phyloP scores from a whole-genome alignment of 192 early-diverging fungal genomes.

The Lunasporangiospora selenospora region DNA sequence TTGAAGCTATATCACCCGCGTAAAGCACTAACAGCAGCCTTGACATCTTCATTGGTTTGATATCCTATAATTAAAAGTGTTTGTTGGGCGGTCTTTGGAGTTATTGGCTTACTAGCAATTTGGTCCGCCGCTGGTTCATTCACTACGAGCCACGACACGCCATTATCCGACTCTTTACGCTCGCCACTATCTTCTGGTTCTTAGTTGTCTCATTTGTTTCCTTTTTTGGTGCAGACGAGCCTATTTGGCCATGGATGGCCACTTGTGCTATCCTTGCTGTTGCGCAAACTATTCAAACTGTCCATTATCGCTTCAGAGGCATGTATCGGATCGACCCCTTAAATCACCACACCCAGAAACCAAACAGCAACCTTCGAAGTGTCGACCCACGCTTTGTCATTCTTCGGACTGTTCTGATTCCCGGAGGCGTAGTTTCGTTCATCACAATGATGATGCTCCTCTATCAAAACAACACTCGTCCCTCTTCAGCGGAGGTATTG shows the following conservation, averaged over 20 bases:
- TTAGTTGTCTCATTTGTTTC: conserved; percentile 55
- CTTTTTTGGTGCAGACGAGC: conserved; percentile 60
- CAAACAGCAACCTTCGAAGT: conserved; percentile 1
- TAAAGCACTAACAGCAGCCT: no score
- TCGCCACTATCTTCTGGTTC: conserved; percentile 61
- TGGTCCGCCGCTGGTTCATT: conserved; percentile 64
- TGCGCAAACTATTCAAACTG: conserved; percentile 50
- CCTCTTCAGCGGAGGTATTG: conserved; percentile 32
- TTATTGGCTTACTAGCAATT: conserved; percentile 58
- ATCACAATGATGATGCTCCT: conserved; percentile 61
- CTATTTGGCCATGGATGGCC: conserved; percentile 64
- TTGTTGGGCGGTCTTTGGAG: conserved; percentile 63
- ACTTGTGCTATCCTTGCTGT: conserved; percentile 53
- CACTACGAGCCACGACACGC: conserved; percentile 61
- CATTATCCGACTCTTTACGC: conserved; percentile 57
- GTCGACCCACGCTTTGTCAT: conserved; percentile 22
- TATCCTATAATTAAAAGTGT: no score
- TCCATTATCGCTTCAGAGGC: conserved; percentile 34
- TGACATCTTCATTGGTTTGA: neutral
- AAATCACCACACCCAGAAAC: conserved; percentile 10
- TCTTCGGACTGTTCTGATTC: conserved; percentile 49
- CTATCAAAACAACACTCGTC: conserved; percentile 51
- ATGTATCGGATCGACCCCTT: conserved; percentile 6
- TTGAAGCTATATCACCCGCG: no score
- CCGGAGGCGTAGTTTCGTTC: conserved; percentile 56